Evolutionary conservation across 2,329 filamentous ascomycete genomes (phyloP).

Genomic region (Tolypocladium nubicola): DNA sequence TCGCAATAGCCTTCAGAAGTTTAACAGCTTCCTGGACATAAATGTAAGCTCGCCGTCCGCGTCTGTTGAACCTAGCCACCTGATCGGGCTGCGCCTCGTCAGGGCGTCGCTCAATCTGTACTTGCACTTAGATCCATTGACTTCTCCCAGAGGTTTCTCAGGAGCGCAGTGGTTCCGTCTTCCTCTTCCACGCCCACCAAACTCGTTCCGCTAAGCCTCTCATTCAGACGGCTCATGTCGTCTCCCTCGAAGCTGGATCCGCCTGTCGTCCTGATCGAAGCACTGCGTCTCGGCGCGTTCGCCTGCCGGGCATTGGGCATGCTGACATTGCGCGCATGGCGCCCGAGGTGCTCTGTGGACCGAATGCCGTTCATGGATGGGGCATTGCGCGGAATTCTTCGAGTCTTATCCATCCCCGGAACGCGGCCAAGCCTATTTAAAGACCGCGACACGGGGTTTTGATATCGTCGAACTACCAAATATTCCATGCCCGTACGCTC

Average conservation of each 20-base stretch:
- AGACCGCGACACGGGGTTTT: constrained; percentile 58
- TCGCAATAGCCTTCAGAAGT: not conserved
- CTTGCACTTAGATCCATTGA: constrained; percentile 46
- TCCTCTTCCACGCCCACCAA: constrained; percentile 38
- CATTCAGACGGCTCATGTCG: constrained; percentile 28
- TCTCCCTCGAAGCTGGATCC: constrained; percentile 36
- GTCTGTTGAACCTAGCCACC: not conserved
- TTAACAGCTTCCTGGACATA: not conserved
- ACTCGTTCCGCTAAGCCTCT: constrained; percentile 38
- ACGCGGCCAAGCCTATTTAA: constrained; percentile 36
- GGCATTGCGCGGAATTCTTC: constrained; percentile 33
- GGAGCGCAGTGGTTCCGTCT: constrained; percentile 37
- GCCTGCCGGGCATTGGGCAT: constrained; percentile 23
- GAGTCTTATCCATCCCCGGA: constrained; percentile 38
- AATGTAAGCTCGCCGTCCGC: not conserved
- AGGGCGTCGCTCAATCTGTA: constrained; percentile 10
- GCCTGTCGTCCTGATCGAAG: constrained; percentile 26
- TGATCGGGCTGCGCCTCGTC: not conserved
- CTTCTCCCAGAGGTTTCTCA: constrained; percentile 54
- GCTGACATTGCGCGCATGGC: constrained; percentile 28
- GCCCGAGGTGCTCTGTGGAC: constrained; percentile 16
- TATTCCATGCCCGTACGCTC: constrained; percentile 65
- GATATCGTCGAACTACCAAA: constrained; percentile 60
- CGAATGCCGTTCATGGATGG: constrained; percentile 27
- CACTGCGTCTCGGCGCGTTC: constrained; percentile 18